Conservation (phyloP, 345 rosid genomes). For the Raphanus raphanistrum region DNA sequence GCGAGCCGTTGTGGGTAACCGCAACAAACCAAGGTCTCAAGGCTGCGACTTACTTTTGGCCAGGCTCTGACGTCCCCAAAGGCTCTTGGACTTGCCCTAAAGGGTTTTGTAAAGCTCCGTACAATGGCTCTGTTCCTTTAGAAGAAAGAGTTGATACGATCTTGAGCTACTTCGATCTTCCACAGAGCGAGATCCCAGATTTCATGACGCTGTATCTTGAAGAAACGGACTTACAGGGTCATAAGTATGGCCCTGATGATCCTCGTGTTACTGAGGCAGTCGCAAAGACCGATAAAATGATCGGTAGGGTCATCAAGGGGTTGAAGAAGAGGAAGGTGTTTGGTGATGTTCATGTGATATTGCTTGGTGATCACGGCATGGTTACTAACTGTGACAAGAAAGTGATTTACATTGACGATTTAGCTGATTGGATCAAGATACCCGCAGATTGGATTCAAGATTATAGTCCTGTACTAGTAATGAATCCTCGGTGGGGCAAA, state of each 20-base stretch:
- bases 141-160: slow-evolving; percentile 78
- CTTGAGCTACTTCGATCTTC: slow-evolving; percentile 71
- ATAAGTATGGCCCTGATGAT: slow-evolving; percentile 83
- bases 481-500: slow-evolving; percentile 56
- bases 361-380: slow-evolving; percentile 97
- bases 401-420: slow-evolving; percentile 64
- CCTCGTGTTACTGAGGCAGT: slow-evolving; percentile 68
- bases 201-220: slow-evolving; percentile 80
- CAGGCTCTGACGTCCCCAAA: slow-evolving; percentile 85
- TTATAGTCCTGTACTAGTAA: slow-evolving; percentile 66
- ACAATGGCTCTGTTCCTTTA: slow-evolving; percentile 64
- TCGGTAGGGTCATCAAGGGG: slow-evolving; percentile 71
- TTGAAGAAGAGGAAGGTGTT: slow-evolving; percentile 73
- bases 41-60: slow-evolving; percentile 89
- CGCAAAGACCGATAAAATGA: slow-evolving; percentile 57
- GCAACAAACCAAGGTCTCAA: slow-evolving; percentile 68
- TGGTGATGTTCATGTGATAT: slow-evolving; percentile 65
- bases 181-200: slow-evolving; percentile 55
- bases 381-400: slow-evolving; percentile 80
- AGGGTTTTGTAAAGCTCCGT: slow-evolving; percentile 51
- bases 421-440: slow-evolving; percentile 64
- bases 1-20: slow-evolving; percentile 89
- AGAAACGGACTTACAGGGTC: slow-evolving; percentile 91
- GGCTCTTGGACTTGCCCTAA: slow-evolving; percentile 80
- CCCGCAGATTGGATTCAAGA: slow-evolving; percentile 65